Conservation (phyloP, 164 flowering plant genomes). For the Annona cherimola region DNA sequence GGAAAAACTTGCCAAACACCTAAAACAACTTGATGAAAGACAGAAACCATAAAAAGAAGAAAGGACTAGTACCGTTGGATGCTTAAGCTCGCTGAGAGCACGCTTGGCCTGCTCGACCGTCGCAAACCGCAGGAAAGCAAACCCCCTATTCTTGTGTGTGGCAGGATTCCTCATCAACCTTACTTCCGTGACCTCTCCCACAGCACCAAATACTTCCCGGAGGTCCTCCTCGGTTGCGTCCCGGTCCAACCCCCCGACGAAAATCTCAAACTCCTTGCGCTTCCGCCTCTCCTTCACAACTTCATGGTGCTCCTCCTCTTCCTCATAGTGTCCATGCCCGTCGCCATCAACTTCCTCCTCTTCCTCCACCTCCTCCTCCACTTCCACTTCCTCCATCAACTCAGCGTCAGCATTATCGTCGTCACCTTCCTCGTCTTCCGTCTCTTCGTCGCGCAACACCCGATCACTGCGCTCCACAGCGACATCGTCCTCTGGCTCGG, state of each 20-base stretch:
- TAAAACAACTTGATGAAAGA: neutral
- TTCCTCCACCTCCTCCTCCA: constrained; percentile 17
- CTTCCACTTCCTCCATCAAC: neutral
- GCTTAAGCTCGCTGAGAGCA: constrained; percentile 30
- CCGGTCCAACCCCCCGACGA: constrained; percentile 32
- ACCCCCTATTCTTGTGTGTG: constrained; percentile 34
- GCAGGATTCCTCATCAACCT: constrained; percentile 30
- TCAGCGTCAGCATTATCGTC: neutral
- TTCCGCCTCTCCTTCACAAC: constrained; percentile 27
- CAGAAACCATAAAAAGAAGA: constrained; percentile 2
- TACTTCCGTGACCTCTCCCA: constrained; percentile 32
- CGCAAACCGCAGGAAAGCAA: constrained; percentile 30
- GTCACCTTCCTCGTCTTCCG: constrained; percentile 10
- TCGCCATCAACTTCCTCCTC: constrained; percentile 10
- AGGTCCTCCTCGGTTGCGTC: constrained; percentile 32
- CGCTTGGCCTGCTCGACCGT: constrained; percentile 32
- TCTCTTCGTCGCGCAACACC: neutral
- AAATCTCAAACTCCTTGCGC: constrained; percentile 30
- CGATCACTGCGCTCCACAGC: neutral
- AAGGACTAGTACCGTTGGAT: constrained; percentile 6
- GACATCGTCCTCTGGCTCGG: constrained; percentile 1
- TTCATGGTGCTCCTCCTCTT: constrained; percentile 29
- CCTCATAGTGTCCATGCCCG: constrained; percentile 10
- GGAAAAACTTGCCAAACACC: neutral
- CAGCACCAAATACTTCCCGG: constrained; percentile 19